Evolutionary conservation across 768 basidiomycete genomes (phyloP), one percentile per base, ranked within the genome.

Genomic region (Lentinula boryana): DNA sequence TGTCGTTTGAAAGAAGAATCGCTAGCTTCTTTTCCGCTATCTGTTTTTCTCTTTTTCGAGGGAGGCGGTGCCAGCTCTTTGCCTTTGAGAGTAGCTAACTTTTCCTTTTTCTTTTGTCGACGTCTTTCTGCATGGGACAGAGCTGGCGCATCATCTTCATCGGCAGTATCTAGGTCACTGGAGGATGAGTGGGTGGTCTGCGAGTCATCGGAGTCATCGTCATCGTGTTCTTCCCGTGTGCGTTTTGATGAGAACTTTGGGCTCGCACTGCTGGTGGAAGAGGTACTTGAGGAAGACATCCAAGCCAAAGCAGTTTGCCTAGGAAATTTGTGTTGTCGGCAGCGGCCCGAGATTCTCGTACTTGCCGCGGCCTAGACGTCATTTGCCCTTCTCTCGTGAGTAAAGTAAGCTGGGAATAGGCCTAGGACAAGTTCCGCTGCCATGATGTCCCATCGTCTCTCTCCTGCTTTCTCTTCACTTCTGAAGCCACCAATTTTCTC

Each of bases 51-150:
- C 43, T 58, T 57, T 21, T 62, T 62, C 7, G 44, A 16, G 35
- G 53, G 40, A 33, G 48, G 40, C 3, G 36, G 15, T 8, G 15
- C 69, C 62, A 50, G 67, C 57, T 33, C 63, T 68, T 50, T 64
- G 63, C 66, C 63, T 50, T 70, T 68, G 49, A 75, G 66, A 23
- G 67, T 58, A 41, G 68, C 63, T 41, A 68, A 49, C 60, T 73
- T 72, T 31, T 74, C 76, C 38, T 69, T 71, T 60, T 75, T 85
- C 73, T 85, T 87, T 70, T 84, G 82, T 57, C 81, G 80, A 31
- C 91, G 79, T 59, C 78, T 80, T 69, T 89, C 87, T 5, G 87
- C 87, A 71, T 92, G 91, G 3, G 91, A 93, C 60, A 92, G 79
- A 5, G 83, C 86, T 21, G 78, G 79, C 16, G 67, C 71, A 10